These are phyloP conservation scores for Thuidium tamariscinum DNA, from an alignment of 225 moss, liverwort and hornwort genomes.

Conservation along the genomic window DNA sequence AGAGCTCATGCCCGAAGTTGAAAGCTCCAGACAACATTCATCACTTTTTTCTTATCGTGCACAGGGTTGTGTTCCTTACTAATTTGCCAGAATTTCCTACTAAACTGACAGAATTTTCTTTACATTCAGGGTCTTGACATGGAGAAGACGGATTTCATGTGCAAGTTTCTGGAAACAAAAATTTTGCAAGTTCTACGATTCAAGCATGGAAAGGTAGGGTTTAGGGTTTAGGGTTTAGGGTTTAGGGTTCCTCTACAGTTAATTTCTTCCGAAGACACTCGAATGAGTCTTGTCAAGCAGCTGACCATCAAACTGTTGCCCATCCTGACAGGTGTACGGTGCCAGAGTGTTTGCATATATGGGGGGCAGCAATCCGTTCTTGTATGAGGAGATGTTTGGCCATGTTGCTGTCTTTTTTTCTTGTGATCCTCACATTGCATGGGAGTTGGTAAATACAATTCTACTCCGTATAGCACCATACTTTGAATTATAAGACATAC, in stretches of 20 bases:
- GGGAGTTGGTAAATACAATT: conserved; percentile 54
- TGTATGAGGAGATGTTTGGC: conserved; percentile 54
- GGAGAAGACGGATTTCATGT: conserved; percentile 47
- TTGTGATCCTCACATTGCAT: conserved; percentile 73
- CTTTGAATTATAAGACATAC: neutral
- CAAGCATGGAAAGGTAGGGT: conserved; percentile 79
- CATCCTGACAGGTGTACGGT: conserved; percentile 52
- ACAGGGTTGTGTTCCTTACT: neutral
- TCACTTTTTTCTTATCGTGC: neutral
- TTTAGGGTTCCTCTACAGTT: neutral
- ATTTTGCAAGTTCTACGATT: conserved; percentile 72
- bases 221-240: neutral
- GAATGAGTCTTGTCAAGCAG: neutral
- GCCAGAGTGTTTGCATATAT: conserved; percentile 62
- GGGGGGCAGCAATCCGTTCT: conserved; percentile 83
- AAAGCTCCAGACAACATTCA: neutral
- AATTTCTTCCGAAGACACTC: neutral
- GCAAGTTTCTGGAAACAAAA: conserved; percentile 81
- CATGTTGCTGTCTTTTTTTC: conserved; percentile 66
- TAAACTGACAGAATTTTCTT: neutral
- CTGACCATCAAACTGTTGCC: neutral
- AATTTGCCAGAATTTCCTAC: neutral
- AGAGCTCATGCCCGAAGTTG: conserved; percentile 4
- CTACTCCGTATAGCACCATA: neutral
- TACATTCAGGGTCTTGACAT: conserved; percentile 35